Percentiles rank a stretch among this genome's conserved stretches.
Conservation (phyloP, 2,329 filamentous ascomycete species). For the Ilyonectria sp. region DNA sequence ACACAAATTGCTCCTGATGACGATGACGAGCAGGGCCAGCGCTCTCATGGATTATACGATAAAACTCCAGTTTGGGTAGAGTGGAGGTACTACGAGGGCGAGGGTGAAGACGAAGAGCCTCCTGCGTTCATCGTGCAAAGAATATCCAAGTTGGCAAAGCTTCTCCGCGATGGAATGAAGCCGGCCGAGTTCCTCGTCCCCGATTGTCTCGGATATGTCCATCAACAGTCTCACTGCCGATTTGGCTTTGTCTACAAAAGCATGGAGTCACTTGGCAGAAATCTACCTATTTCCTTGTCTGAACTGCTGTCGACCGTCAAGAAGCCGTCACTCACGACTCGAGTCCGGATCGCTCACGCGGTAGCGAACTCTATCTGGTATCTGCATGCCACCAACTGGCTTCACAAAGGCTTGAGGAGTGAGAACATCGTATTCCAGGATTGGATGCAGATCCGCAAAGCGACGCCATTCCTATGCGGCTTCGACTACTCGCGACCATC, state of each 20-base stretch:
- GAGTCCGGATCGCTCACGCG: conserved; percentile 4
- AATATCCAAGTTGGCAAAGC: conserved; percentile 14
- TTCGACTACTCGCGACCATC: conserved; percentile 16
- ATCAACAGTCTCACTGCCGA: background rate
- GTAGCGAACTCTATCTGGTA: conserved; percentile 8
- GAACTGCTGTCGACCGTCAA: background rate
- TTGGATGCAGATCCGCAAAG: background rate
- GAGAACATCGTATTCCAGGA: conserved; percentile 10
- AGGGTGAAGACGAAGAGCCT: conserved; percentile 8
- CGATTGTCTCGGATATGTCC: conserved; percentile 1
- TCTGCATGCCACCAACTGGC: conserved; percentile 17
- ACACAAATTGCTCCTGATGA: background rate
- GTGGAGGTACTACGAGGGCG: conserved; percentile 16
- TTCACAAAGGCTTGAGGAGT: conserved; percentile 8
- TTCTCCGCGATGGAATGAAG: conserved; percentile 9
- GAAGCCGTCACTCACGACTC: conserved; percentile 4
- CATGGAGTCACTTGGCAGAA: background rate
- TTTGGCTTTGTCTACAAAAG: conserved; percentile 11
- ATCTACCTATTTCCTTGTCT: background rate
- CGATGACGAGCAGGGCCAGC: background rate
- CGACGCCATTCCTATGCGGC: conserved; percentile 14
- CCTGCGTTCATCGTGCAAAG: conserved; percentile 5
- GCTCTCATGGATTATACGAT: background rate
- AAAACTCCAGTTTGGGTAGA: conserved; percentile 5
- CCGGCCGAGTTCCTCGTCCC: conserved; percentile 18